Evolutionary conservation across 306 rosid species (phyloP), one percentile per base, ranked within the genome.

Genomic region (Sophora flavescens): DNA sequence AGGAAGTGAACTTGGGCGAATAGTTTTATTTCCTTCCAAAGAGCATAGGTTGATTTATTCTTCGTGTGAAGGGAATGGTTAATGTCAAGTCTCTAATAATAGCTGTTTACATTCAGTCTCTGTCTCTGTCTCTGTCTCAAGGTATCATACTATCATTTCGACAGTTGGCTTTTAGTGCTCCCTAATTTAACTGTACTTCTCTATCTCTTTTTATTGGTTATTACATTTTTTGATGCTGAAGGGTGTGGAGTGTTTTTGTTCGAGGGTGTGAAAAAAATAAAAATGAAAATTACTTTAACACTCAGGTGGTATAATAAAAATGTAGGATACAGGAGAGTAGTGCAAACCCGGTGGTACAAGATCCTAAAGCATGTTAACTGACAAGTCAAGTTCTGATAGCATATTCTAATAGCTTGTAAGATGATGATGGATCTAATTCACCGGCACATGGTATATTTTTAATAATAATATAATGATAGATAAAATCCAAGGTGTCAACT

Each of bases 1-100:
- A 44, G 68, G 53, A 41, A 15, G 79, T 56, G 69, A 80, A 42
- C 35, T 35, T 22, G 32, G 44, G 12, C 69, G 7, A 38, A 22
- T 63, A 15, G 28, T 59, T 54, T 53, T 68, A 33, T 68, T 51
- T 63, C 71, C 41, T 47, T 83, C 36, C 5, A 1, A 38, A 12
- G 54, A 33, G 56, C 22, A 47, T 65, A 48, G 59, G 44, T 33
- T 59, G 70, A 76, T 52, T 52, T 65, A 72, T 76, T 65, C 26
- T 52, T 53, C 17, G 32, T 80, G 71, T 80, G 22, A 64, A 50
- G 54, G 44, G 57, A 57, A 35, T 67, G 41, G 79, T 14, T 59
- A 77, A 35, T 53, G 58, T 28, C 8, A 30, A 30, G 66, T 70
- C 63, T 50, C 18, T 38, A 26, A 12, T 57, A 32, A 45, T 52